Percentiles rank a stretch among this genome's conserved stretches.
These are phyloP conservation scores for Hyphopichia wangnamkhiaoensis DNA, from an alignment of 1,139 yeast species.

Conservation along the genomic window DNA sequence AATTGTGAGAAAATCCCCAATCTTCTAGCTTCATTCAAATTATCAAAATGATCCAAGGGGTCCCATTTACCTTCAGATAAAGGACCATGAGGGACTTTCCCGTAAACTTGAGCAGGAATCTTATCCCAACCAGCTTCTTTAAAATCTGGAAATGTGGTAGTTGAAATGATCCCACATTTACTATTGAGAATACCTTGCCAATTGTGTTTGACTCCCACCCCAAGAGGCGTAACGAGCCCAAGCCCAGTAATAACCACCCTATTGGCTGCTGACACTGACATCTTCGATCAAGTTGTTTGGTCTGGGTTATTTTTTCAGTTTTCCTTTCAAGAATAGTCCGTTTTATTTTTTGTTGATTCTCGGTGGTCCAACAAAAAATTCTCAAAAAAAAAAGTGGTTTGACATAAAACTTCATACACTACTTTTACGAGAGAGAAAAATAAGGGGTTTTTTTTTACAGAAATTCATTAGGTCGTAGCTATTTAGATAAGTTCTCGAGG, in stretches of 20 bases:
- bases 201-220: constrained; percentile 58
- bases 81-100: constrained; percentile 64
- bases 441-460: too few relatives aligned
- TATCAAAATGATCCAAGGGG: constrained; percentile 43
- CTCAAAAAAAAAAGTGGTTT: too few relatives aligned
- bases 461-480: too few relatives aligned
- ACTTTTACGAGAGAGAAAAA: too few relatives aligned
- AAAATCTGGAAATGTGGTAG: constrained; percentile 49
- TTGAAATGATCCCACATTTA: constrained; percentile 58
- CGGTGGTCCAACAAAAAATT: too few relatives aligned
- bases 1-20: constrained; percentile 76
- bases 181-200: constrained; percentile 57
- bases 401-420: too few relatives aligned
- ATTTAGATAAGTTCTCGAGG: constrained; percentile 9
- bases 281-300: too few relatives aligned
- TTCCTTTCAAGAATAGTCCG: too few relatives aligned
- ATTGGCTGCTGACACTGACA: constrained; percentile 10
- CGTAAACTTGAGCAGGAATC: constrained; percentile 78
- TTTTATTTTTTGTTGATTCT: too few relatives aligned
- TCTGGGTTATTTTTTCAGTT: too few relatives aligned
- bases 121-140: constrained; percentile 46
- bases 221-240: constrained; percentile 85
- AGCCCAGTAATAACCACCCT: constrained; percentile 92
- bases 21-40: constrained; percentile 51
- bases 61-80: constrained; percentile 54